phyloP scores from a whole-genome alignment of 176 grass and related monocot species.

The Chrysopogon serrulatus region DNA sequence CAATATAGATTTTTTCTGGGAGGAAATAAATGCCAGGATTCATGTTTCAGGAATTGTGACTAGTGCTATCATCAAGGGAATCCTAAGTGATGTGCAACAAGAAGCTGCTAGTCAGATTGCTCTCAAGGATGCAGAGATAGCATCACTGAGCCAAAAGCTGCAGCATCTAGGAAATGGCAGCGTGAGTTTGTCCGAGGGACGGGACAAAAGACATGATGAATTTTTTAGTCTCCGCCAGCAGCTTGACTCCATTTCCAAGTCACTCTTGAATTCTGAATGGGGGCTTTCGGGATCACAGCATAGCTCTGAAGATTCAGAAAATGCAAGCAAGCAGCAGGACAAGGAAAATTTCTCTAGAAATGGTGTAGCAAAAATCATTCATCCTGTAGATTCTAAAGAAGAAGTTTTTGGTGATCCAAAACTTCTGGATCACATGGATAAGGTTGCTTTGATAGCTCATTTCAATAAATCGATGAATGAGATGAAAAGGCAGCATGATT shows the following conservation, averaged over 20 bases:
- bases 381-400: background rate
- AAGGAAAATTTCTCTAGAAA: slow-evolving; percentile 24
- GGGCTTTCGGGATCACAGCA: slow-evolving; percentile 40
- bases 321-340: slow-evolving; percentile 26
- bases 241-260: slow-evolving; percentile 49
- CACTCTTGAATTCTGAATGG: slow-evolving; percentile 49
- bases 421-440: slow-evolving; percentile 31
- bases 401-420: background rate
- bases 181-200: slow-evolving; percentile 11
- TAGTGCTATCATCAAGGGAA: slow-evolving; percentile 36
- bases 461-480: slow-evolving; percentile 36
- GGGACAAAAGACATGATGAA: slow-evolving; percentile 41
- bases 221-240: slow-evolving; percentile 45
- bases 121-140: slow-evolving; percentile 52
- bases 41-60: slow-evolving; percentile 42
- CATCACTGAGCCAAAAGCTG: slow-evolving; percentile 32
- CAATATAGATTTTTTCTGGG: slow-evolving; percentile 30
- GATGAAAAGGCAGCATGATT: slow-evolving; percentile 66
- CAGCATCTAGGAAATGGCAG: slow-evolving; percentile 14
- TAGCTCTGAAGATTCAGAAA: slow-evolving; percentile 37
- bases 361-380: background rate
- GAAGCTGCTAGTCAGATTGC: slow-evolving; percentile 22
- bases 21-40: slow-evolving; percentile 34
- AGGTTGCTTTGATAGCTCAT: slow-evolving; percentile 28
- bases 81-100: slow-evolving; percentile 38